Conservation (phyloP, 805 yeast genomes). For the Yarrowia divulgata region DNA sequence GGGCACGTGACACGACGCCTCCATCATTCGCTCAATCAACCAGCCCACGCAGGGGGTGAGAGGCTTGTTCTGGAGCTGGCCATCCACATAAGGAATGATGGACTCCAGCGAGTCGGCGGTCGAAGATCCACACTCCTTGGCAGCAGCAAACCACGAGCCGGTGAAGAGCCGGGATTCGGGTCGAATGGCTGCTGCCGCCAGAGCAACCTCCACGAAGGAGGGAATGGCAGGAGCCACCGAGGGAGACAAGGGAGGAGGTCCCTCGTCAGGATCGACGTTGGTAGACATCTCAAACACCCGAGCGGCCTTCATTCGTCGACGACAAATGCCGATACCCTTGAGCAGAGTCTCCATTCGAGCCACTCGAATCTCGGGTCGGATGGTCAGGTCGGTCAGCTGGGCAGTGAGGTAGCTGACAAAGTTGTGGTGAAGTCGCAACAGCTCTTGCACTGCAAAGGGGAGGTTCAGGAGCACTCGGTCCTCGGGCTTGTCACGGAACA, state of each 20-base stretch:
- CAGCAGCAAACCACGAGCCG: constrained; percentile 71
- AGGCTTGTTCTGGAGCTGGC: constrained; percentile 41
- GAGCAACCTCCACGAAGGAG: constrained; percentile 82
- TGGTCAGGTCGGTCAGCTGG: constrained; percentile 69
- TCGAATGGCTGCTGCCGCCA: constrained; percentile 73
- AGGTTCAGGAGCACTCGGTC: constrained; percentile 58
- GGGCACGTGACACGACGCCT: constrained; percentile 77
- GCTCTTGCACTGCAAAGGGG: constrained; percentile 72
- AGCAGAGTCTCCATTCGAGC: constrained; percentile 73
- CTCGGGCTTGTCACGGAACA: constrained; percentile 57
- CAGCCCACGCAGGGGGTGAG: constrained; percentile 91
- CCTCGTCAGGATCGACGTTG: constrained; percentile 32
- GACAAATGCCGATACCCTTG: constrained; percentile 67
- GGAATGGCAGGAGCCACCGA: constrained; percentile 58
- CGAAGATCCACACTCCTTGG: constrained; percentile 47
- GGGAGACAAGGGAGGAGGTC: constrained; percentile 37
- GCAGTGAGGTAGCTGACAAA: constrained; percentile 67
- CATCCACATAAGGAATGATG: constrained; percentile 47
- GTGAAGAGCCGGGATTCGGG: constrained; percentile 81
- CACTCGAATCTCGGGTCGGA: constrained; percentile 65
- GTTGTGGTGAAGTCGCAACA: constrained; percentile 71
- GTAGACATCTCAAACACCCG: constrained; percentile 53
- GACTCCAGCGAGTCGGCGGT: constrained; percentile 42
- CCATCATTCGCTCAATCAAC: constrained; percentile 81
- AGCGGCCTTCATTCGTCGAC: constrained; percentile 68